A percentile compares a stretch with the other conserved stretches of the same genome.
Conservation (phyloP, 495 filamentous ascomycete species). For the Xylaria grammica region DNA sequence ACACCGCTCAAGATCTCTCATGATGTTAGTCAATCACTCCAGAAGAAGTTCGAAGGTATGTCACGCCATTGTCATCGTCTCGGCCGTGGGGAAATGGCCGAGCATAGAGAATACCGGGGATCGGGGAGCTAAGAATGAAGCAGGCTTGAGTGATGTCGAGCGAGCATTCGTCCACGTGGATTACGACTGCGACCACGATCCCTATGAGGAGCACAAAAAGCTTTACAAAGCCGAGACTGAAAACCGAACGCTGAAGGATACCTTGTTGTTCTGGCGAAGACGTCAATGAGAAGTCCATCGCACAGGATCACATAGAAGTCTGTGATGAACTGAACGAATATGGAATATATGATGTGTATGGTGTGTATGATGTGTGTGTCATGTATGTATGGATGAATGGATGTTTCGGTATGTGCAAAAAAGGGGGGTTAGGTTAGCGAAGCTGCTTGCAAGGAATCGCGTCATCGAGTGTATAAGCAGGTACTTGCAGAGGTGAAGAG, state of each 20-base stretch:
- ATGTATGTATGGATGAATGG: too few relatives aligned
- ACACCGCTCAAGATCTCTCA: conserved; percentile 56
- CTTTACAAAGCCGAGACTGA: conserved; percentile 49
- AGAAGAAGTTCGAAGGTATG: conserved; percentile 58
- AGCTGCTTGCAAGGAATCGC: too few relatives aligned
- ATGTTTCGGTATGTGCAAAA: too few relatives aligned
- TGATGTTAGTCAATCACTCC: conserved; percentile 58
- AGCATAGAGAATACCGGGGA: background rate
- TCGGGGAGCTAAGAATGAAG: background rate
- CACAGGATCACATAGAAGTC: too few relatives aligned
- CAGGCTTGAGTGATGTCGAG: conserved; percentile 55
- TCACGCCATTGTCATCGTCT: background rate
- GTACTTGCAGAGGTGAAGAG: too few relatives aligned
- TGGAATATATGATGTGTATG: too few relatives aligned
- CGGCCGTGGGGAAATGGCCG: too few relatives aligned
- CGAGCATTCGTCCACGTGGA: conserved; percentile 64
- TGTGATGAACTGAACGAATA: too few relatives aligned
- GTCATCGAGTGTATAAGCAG: too few relatives aligned
- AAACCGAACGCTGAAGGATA: conserved; percentile 42
- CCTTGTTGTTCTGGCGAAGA: conserved; percentile 38
- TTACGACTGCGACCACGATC: conserved; percentile 55
- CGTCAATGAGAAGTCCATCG: background rate
- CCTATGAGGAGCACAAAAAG: conserved; percentile 59
- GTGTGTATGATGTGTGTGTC: too few relatives aligned
- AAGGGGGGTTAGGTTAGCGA: too few relatives aligned